phyloP scores from a whole-genome alignment of 768 basidiomycete species.

The Lanmaoa rubissima region DNA sequence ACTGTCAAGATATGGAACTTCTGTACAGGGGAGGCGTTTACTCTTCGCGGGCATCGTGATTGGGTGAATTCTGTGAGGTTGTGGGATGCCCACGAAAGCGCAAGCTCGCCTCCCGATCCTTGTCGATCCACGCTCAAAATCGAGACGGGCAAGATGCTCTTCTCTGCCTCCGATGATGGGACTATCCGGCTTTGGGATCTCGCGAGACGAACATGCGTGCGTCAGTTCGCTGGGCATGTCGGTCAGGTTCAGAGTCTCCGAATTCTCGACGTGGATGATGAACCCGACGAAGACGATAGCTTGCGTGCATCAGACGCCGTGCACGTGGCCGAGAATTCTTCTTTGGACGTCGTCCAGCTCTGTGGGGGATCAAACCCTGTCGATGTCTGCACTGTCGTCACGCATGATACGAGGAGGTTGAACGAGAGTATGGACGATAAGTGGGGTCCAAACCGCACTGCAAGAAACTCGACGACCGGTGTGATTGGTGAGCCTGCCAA shows the following conservation, averaged over 20 bases:
- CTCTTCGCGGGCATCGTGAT: slow-evolving; percentile 87
- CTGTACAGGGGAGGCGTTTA: slow-evolving; percentile 87
- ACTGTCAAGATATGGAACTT: slow-evolving; percentile 96
- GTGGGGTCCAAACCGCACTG: background rate
- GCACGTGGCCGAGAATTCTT: slow-evolving; percentile 14
- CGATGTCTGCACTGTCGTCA: slow-evolving; percentile 32
- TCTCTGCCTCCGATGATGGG: slow-evolving; percentile 95
- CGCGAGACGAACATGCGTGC: slow-evolving; percentile 71
- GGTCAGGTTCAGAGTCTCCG: slow-evolving; percentile 93
- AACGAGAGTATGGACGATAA: slow-evolving; percentile 17
- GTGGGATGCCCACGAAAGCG: slow-evolving; percentile 60
- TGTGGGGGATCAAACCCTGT: slow-evolving; percentile 10
- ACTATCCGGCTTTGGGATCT: slow-evolving; percentile 96
- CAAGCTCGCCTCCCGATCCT: slow-evolving; percentile 10
- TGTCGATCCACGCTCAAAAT: slow-evolving; percentile 48
- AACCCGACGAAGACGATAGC: slow-evolving; percentile 27
- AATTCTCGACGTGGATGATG: slow-evolving; percentile 67
- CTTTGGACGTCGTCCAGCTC: slow-evolving; percentile 16
- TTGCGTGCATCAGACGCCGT: slow-evolving; percentile 10
- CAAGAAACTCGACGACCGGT: background rate
- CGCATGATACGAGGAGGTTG: slow-evolving; percentile 19
- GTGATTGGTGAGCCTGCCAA: slow-evolving; percentile 31
- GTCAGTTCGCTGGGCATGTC: slow-evolving; percentile 85
- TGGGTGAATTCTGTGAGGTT: slow-evolving; percentile 96
- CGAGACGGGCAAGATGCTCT: slow-evolving; percentile 89